Conservation (phyloP, 495 filamentous ascomycete species). For the Lentithecium fluviatile region DNA sequence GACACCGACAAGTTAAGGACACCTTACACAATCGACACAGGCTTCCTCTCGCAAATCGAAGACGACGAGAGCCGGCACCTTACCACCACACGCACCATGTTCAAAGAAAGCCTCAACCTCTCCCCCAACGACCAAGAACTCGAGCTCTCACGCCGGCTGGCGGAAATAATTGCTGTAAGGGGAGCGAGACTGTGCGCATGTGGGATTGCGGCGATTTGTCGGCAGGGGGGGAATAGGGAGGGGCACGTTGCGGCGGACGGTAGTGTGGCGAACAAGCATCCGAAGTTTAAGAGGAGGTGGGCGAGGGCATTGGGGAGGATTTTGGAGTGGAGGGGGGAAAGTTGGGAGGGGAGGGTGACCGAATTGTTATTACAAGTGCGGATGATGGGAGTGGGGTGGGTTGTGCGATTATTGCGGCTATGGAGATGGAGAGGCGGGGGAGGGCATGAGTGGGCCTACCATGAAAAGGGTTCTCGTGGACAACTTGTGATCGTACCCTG, state of each 20-base stretch:
- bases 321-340: slow-evolving; percentile 69
- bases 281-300: slow-evolving; percentile 91
- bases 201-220: slow-evolving; percentile 90
- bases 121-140: slow-evolving; percentile 67
- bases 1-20: slow-evolving; percentile 61
- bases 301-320: slow-evolving; percentile 87
- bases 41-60: slow-evolving; percentile 87
- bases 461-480: too few relatives aligned
- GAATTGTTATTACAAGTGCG: slow-evolving; percentile 76
- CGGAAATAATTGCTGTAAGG: slow-evolving; percentile 90
- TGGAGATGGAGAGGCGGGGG: not conserved
- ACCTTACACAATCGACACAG: slow-evolving; percentile 83
- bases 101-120: slow-evolving; percentile 69
- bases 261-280: slow-evolving; percentile 97
- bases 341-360: slow-evolving; percentile 70
- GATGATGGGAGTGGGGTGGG: slow-evolving; percentile 95
- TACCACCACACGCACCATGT: slow-evolving; percentile 74
- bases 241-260: slow-evolving; percentile 97
- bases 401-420: not conserved
- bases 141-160: slow-evolving; percentile 78
- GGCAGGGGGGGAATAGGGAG: slow-evolving; percentile 81
- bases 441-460: not conserved
- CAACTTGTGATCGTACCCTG: too few relatives aligned
- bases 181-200: slow-evolving; percentile 89
- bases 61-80: slow-evolving; percentile 91